Base-by-base conservation (phyloP, 169 alveolate species). In the Plasmodium gallinaceum region DNA sequence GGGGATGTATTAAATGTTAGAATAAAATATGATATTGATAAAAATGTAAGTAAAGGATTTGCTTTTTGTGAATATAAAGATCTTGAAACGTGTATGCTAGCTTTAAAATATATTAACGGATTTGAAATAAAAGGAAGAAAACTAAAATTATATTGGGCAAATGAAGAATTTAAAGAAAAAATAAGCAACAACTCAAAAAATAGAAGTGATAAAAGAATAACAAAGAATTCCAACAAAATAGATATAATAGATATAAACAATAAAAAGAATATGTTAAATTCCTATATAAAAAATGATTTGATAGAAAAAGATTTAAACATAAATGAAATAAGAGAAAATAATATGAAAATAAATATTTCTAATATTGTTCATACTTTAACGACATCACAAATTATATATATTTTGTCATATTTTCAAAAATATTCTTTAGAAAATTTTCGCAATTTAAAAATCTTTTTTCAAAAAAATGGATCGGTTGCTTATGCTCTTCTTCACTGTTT, bases 1-100 rank as follows among this genome's bases (percentile, higher is more conserved):
- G 95, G 95, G 0, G 92, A 83, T 7, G 95, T 92, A 10, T 43
- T 61, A 24, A 88, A 88, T 22, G 91, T 92, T 24, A 71, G 95
- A 45, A 92, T 92, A 24, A 92, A 88, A 46, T 90, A 92, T 78
- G 95, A 92, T 52, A 69, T 88, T 1, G 95, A 92, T 72, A 92
- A 92, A 7, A 92, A 92, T 51, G 37, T 88, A n/a, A 92, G 95
- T 57, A 88, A 92, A 43, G 95, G 95, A 12, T 92, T 92, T 75
- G 92, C 95, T 20, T 92, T 92, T 48, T 92, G 95, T 68, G 95
- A 92, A 64, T 92, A 92, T 68, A 88, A 90, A 32, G 95, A 92
- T 86, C 42, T 92, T 0, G 95, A 92, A 37, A 92, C 95, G 2
- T 92, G 95, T 57, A 88, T 92, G 64, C 26, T 92, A 72, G 95